Percentiles rank a stretch among this genome's conserved stretches.
Evolutionary conservation across 441 rosid genomes (phyloP).

Genomic region (Hura crepitans): DNA sequence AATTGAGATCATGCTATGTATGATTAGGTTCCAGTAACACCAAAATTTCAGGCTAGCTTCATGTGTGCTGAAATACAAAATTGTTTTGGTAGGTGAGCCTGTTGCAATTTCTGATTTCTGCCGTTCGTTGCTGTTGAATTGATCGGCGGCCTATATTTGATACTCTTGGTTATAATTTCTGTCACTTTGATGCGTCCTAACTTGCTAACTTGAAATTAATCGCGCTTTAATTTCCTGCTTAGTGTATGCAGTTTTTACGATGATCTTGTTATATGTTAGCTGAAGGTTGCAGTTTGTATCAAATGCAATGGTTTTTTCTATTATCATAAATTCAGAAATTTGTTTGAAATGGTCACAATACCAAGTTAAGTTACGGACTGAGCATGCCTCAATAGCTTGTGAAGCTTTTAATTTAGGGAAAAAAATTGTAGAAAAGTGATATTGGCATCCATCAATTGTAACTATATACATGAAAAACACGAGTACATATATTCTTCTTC

Average conservation of each 20-base stretch:
- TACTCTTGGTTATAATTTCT: not conserved
- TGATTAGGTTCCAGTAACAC: slow-evolving; percentile 25
- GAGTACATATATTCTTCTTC: not conserved
- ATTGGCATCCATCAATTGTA: not conserved
- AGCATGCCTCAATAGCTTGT: not conserved
- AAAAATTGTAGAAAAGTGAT: not conserved
- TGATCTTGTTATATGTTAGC: not conserved
- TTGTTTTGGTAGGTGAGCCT: slow-evolving; percentile 38
- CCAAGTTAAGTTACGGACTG: too few relatives aligned
- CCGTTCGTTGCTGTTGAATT: not conserved
- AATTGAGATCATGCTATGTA: slow-evolving; percentile 16
- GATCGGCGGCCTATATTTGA: slow-evolving; percentile 1
- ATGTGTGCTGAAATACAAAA: slow-evolving; percentile 34
- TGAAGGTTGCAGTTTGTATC: not conserved
- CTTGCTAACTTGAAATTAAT: not conserved
- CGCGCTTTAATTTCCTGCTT: not conserved
- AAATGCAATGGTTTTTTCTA: not conserved
- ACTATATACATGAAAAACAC: not conserved
- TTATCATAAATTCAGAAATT: not conserved
- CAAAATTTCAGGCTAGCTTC: slow-evolving; percentile 23
- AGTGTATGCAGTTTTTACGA: not conserved
- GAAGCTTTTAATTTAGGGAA: not conserved
- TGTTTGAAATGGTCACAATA: not conserved
- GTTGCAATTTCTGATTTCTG: slow-evolving; percentile 14
- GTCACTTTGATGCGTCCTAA: not conserved